These are phyloP conservation scores for Suillus weaverae DNA, from an alignment of 768 basidiomycete species.

Conservation along the genomic window DNA sequence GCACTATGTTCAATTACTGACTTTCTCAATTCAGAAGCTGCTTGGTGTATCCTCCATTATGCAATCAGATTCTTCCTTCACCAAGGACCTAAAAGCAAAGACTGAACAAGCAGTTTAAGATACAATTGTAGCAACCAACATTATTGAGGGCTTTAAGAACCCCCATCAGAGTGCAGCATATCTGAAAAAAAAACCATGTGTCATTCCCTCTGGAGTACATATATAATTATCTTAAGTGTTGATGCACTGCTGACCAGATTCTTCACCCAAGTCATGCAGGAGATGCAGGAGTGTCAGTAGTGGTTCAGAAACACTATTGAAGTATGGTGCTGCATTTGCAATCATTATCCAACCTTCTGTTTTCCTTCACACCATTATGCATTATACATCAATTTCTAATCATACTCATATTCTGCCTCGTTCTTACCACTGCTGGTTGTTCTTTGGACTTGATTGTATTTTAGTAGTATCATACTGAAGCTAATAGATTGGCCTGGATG, in stretches of 20 bases:
- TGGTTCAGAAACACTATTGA: constrained; percentile 85
- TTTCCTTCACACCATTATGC: too few relatives aligned
- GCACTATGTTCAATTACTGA: not conserved
- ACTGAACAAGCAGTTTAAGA: constrained; percentile 80
- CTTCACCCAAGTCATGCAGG: constrained; percentile 67
- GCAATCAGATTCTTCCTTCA: constrained; percentile 63
- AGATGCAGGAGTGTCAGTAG: constrained; percentile 68
- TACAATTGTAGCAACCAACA: constrained; percentile 70
- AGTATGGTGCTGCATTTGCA: constrained; percentile 38
- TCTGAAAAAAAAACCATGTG: constrained; percentile 74
- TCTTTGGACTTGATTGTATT: too few relatives aligned
- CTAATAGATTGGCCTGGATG: too few relatives aligned
- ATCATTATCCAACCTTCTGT: too few relatives aligned
- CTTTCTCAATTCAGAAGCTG: constrained; percentile 51
- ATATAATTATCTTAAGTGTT: constrained; percentile 1
- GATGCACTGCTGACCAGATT: constrained; percentile 42
- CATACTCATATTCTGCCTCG: too few relatives aligned
- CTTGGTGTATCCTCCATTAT: constrained; percentile 60
- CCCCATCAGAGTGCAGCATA: constrained; percentile 69
- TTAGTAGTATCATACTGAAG: too few relatives aligned
- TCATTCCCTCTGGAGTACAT: constrained; percentile 77
- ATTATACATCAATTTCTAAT: too few relatives aligned
- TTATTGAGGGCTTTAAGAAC: too few relatives aligned
- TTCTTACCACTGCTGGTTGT: too few relatives aligned
- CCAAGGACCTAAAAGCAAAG: constrained; percentile 70